Evolutionary conservation across 257 asterid species (phyloP).

Genomic region (Plantago elongata): DNA sequence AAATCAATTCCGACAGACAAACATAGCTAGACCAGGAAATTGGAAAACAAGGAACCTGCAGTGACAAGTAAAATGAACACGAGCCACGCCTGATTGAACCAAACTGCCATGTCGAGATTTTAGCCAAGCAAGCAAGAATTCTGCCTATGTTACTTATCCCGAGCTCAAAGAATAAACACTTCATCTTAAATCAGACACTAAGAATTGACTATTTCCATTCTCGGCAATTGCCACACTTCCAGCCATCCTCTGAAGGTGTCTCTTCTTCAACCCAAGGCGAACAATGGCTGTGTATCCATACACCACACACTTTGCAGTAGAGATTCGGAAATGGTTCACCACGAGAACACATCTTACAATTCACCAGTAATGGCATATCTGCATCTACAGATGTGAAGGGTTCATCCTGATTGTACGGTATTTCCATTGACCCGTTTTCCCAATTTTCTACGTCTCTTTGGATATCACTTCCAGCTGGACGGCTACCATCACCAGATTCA

Average conservation of each 20-base stretch:
- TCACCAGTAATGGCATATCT: slow-evolving; percentile 23
- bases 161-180: not conserved
- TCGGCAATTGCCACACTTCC: slow-evolving; percentile 84
- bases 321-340: slow-evolving; percentile 52
- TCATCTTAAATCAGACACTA: not conserved
- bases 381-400: slow-evolving; percentile 14
- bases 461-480: slow-evolving; percentile 25
- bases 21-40: not conserved
- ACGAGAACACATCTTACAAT: slow-evolving; percentile 57
- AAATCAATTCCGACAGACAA: slow-evolving; percentile 10
- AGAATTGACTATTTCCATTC: slow-evolving; percentile 42
- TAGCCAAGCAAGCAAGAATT: no score
- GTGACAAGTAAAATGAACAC: no score
- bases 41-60: no score
- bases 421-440: slow-evolving; percentile 29
- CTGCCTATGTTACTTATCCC: no score
- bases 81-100: no score
- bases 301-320: slow-evolving; percentile 55
- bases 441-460: slow-evolving; percentile 27
- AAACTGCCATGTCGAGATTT: no score
- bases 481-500: slow-evolving; percentile 19
- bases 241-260: slow-evolving; percentile 29
- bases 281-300: slow-evolving; percentile 57
- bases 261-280: slow-evolving; percentile 77
- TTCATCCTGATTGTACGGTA: slow-evolving; percentile 27